Conservation (phyloP, 2,329 filamentous ascomycete genomes). For the Aspergillus novofumigatus region DNA sequence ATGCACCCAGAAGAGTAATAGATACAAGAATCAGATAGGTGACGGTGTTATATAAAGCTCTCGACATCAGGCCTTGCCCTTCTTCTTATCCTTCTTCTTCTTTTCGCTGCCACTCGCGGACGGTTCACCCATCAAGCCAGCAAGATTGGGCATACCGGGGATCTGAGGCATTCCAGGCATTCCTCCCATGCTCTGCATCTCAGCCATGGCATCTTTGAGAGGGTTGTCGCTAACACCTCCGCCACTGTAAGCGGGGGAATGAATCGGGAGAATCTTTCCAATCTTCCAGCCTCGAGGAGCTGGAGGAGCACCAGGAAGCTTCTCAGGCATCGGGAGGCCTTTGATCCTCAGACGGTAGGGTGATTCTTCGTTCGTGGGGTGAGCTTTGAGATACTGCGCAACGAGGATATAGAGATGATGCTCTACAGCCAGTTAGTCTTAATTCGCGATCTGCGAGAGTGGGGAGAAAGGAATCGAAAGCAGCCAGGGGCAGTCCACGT, state of each 20-base stretch:
- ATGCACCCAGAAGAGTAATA: constrained; percentile 30
- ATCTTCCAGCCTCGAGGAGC: constrained; percentile 90
- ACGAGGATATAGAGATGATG: constrained; percentile 84
- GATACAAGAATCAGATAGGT: constrained; percentile 12
- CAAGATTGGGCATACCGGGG: constrained; percentile 50
- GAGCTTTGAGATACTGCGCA: constrained; percentile 66
- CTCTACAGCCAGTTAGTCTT: constrained; percentile 42
- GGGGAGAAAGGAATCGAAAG: background rate
- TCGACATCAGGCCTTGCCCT: constrained; percentile 37
- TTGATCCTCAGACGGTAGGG: constrained; percentile 69
- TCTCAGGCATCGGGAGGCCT: constrained; percentile 64
- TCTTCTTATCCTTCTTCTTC: constrained; percentile 50
- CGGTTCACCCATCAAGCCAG: constrained; percentile 48
- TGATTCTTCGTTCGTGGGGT: constrained; percentile 71
- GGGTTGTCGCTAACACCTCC: constrained; percentile 93
- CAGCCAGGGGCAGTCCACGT: constrained; percentile 26
- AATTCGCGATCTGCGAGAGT: background rate
- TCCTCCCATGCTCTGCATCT: constrained; percentile 62
- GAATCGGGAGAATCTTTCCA: constrained; percentile 74
- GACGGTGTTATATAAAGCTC: constrained; percentile 1
- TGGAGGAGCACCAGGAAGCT: constrained; percentile 68
- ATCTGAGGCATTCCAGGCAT: constrained; percentile 41
- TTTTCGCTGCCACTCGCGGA: constrained; percentile 31
- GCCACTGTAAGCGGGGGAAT: constrained; percentile 84
- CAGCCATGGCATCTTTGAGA: constrained; percentile 93